Base-by-base conservation (phyloP, 352 stramenopile species). In the Pythium phragmiticola region DNA sequence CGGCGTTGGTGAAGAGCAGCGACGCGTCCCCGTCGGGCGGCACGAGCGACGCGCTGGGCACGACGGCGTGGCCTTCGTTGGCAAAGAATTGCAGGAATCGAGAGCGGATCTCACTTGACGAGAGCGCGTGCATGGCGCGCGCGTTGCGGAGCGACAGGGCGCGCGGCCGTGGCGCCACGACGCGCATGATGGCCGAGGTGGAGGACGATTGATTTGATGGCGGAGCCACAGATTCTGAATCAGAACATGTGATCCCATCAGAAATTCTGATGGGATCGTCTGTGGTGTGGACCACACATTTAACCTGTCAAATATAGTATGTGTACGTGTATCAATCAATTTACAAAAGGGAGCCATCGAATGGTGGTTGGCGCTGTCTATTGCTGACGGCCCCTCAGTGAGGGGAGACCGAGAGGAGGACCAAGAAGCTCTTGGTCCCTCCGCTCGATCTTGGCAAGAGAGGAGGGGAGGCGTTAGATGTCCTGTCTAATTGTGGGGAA, bases 1-100 rank as follows among this genome's bases (percentile, higher is more conserved):
- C 98, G 7, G 97, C 97, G 75, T 99, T 99, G 58, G 98, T 95
- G 67, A 99, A 99, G 26, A 99, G 86, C 59, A 99, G 75, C 17
- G 98, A 99, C 30, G 97, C 97, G 83, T 99, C 98, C 60, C 98
- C 94, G 42, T 98, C 50, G 33, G 50, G 78, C 16, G 98, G 98
- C 36, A 98, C 95, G 46, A 98, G 68, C 46, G 82, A 85, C 57
- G 75, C 80, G 51, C 97, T 11, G 97, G 92, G 73, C 87, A 98
- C 64, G 94, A 99, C 51, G 86, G 84, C 53, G 47, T 94, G 84
- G 16, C 69, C 79, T 43, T 88, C 74, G 30, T 58, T 56, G 59
- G 87, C 67, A 58, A 94, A 95, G 60, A 88, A 92, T 41, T 73
- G 59, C 48, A 95, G 72, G 61, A 94, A 94, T 21, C 63, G 61